Evolutionary conservation across 139 green algal species (phyloP).

Genomic region (Auxenochlorella pyrenoidosa): DNA sequence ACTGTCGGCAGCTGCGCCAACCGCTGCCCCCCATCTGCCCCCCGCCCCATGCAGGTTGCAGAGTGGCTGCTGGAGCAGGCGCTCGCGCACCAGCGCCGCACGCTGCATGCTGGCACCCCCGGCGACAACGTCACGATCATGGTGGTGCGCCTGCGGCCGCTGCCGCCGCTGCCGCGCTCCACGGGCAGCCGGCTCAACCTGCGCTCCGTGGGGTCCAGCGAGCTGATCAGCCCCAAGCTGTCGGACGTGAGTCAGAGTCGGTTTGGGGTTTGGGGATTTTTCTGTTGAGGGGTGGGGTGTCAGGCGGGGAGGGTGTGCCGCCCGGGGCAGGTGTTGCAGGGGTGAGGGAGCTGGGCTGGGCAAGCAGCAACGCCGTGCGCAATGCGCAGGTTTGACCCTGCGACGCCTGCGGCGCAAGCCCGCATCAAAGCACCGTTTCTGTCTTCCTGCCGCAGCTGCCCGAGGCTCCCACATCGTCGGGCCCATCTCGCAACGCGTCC

Average conservation of each 20-base stretch:
- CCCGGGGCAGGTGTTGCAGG: not conserved
- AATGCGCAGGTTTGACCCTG: not conserved
- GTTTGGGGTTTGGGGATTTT: not conserved
- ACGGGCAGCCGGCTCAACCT: conserved; percentile 43
- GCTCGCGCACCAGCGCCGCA: conserved; percentile 24
- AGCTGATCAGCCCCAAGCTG: conserved; percentile 25
- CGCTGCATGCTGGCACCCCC: conserved; percentile 35
- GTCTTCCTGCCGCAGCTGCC: not conserved
- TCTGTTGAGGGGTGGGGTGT: not conserved
- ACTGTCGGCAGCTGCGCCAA: too few species aligned
- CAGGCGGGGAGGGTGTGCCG: not conserved
- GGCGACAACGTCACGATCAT: conserved; percentile 53
- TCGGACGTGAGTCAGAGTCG: not conserved
- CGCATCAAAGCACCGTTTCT: not conserved
- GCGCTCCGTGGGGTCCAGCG: not conserved
- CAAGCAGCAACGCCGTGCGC: not conserved
- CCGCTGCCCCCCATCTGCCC: too few species aligned
- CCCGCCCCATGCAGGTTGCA: not conserved
- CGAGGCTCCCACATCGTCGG: not conserved
- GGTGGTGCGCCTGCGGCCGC: conserved; percentile 30
- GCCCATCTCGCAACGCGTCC: not conserved
- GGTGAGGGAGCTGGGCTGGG: not conserved
- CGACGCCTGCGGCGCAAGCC: not conserved
- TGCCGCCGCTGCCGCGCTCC: conserved; percentile 38
- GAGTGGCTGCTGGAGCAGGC: conserved; percentile 49